phyloP scores from a whole-genome alignment of 1,284 basidiomycete species.

The Moesziomyces aphidis region DNA sequence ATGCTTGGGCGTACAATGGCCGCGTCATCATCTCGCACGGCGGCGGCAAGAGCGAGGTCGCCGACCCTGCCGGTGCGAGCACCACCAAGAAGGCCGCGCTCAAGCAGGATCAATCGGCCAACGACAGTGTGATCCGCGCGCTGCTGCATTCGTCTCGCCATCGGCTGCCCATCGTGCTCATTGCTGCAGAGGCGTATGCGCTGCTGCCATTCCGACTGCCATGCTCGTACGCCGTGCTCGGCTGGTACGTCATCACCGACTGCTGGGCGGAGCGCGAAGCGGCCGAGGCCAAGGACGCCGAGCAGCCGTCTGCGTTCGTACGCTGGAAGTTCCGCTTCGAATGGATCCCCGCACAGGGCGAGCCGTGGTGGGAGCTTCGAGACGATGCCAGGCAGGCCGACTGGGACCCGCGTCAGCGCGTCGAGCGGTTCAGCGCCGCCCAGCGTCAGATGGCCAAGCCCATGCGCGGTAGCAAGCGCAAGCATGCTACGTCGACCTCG shows the following conservation, averaged over 20 bases:
- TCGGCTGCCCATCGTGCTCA: constrained; percentile 38
- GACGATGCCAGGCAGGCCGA: too few relatives aligned
- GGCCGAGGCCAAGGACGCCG: background rate
- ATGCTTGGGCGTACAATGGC: constrained; percentile 38
- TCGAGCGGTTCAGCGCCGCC: constrained; percentile 15
- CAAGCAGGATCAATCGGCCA: constrained; percentile 39
- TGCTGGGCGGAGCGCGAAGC: constrained; percentile 44
- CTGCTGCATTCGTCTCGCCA: constrained; percentile 37
- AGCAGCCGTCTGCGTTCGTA: constrained; percentile 11
- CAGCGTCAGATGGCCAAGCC: constrained; percentile 11
- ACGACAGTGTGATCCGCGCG: constrained; percentile 32
- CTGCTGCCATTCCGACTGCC: constrained; percentile 37
- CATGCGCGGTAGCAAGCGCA: constrained; percentile 6
- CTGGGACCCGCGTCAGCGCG: constrained; percentile 31
- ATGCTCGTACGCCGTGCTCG: constrained; percentile 51
- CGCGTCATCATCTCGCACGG: constrained; percentile 55
- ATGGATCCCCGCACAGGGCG: constrained; percentile 42
- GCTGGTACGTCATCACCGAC: constrained; percentile 56
- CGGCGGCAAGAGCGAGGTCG: constrained; percentile 31
- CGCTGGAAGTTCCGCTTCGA: constrained; percentile 58
- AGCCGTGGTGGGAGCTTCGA: constrained; percentile 45
- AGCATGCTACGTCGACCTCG: background rate
- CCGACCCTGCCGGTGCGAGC: background rate
- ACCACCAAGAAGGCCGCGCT: constrained; percentile 17
- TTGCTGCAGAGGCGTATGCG: constrained; percentile 40